Conservation (phyloP, 176 grass and related monocot species). For the Aegilops longissima region DNA sequence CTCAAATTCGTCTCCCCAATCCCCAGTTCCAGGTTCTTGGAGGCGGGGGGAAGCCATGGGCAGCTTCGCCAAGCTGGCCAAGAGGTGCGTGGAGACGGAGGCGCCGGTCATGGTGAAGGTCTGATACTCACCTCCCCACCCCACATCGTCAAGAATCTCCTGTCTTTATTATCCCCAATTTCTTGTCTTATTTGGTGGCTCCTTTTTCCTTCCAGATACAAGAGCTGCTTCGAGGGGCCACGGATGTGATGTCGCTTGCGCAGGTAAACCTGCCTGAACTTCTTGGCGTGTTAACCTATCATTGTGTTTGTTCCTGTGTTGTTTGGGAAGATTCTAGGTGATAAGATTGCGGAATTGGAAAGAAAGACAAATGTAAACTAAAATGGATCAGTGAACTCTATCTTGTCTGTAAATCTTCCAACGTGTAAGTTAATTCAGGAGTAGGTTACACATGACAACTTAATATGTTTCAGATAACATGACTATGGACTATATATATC, state of each 20-base stretch:
- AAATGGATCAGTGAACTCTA: background rate
- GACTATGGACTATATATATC: background rate
- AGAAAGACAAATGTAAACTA: background rate
- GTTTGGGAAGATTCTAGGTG: background rate
- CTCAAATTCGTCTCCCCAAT: background rate
- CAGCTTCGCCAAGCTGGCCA: conserved; percentile 56
- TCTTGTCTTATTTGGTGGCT: conserved; percentile 2
- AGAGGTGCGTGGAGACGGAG: conserved; percentile 69
- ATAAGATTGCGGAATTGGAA: background rate
- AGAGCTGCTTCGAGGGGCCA: conserved; percentile 60
- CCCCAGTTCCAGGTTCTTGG: conserved; percentile 26
- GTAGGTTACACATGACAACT: background rate
- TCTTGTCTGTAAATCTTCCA: background rate
- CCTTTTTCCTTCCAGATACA: conserved; percentile 55
- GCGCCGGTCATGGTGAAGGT: conserved; percentile 98
- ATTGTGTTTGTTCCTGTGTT: background rate
- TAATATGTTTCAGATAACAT: background rate
- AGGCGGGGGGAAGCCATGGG: conserved; percentile 50
- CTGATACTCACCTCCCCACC: background rate
- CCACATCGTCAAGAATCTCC: background rate
- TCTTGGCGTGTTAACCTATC: background rate
- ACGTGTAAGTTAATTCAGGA: background rate
- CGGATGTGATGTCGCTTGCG: conserved; percentile 73
- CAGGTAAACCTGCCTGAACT: conserved; percentile 50
- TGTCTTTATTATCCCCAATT: background rate